Percentiles rank a stretch among this genome's conserved stretches.
Conservation (phyloP, 495 filamentous ascomycete species). For the Trichoderma gamsii region DNA sequence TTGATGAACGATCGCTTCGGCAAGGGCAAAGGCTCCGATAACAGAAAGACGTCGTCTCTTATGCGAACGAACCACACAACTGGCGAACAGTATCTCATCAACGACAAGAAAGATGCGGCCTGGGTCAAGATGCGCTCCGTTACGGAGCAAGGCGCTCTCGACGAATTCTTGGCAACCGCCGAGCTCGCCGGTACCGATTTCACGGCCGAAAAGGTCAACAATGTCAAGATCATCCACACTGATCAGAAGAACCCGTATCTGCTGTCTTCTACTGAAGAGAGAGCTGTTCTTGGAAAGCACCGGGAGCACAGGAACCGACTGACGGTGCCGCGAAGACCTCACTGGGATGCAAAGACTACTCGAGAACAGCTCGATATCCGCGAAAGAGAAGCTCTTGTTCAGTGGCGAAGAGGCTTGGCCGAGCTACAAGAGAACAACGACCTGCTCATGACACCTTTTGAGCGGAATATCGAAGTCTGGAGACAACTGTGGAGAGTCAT, state of each 20-base stretch:
- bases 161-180: conserved; percentile 69
- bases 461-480: conserved; percentile 97
- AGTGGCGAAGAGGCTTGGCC: conserved; percentile 86
- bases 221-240: conserved; percentile 94
- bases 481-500: conserved; percentile 98
- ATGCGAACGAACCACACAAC: conserved; percentile 55
- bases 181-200: conserved; percentile 97
- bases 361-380: conserved; percentile 68
- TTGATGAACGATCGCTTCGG: conserved; percentile 94
- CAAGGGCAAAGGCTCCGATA: conserved; percentile 71
- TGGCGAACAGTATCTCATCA: conserved; percentile 64
- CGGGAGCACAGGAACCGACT: conserved; percentile 66
- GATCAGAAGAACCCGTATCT: conserved; percentile 95
- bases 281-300: conserved; percentile 70
- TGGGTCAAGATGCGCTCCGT: conserved; percentile 98
- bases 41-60: conserved; percentile 54
- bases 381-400: conserved; percentile 75
- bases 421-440: conserved; percentile 90
- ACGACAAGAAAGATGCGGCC: conserved; percentile 65
- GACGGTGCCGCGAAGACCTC: conserved; percentile 83
- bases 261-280: conserved; percentile 81
- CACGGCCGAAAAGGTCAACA: conserved; percentile 97
- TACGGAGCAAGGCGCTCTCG: conserved; percentile 92
- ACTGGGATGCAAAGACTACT: conserved; percentile 82
- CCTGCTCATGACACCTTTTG: conserved; percentile 95